These are phyloP conservation scores for Diaporthe vexans DNA, from an alignment of 2,329 filamentous ascomycete genomes.

Conservation along the genomic window DNA sequence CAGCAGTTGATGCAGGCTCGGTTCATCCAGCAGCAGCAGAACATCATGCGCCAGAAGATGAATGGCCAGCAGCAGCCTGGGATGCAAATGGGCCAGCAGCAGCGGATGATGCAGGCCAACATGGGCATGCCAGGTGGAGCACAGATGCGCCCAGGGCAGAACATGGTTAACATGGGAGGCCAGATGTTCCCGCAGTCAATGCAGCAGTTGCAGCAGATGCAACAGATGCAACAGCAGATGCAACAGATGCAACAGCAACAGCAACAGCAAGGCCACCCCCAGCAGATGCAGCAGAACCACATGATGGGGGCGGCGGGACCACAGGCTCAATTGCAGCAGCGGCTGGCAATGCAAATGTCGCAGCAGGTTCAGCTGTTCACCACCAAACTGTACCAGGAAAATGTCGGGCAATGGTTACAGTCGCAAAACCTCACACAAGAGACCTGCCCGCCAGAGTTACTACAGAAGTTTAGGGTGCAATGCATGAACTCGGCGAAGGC, in stretches of 20 bases:
- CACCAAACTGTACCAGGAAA: constrained; percentile 54
- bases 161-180: constrained; percentile 47
- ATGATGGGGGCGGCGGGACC: constrained; percentile 40
- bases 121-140: constrained; percentile 43
- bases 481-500: constrained; percentile 57
- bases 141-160: constrained; percentile 44
- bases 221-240: constrained; percentile 42
- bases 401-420: constrained; percentile 52
- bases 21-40: constrained; percentile 54
- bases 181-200: constrained; percentile 43
- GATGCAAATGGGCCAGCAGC: constrained; percentile 42
- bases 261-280: constrained; percentile 45
- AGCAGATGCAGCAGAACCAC: constrained; percentile 51
- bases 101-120: constrained; percentile 54
- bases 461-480: constrained; percentile 60
- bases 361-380: constrained; percentile 40
- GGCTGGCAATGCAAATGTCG: background rate
- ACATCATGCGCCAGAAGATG: constrained; percentile 51
- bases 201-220: constrained; percentile 45
- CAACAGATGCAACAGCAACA: constrained; percentile 46
- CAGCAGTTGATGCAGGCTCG: constrained; percentile 52
- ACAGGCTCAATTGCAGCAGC: constrained; percentile 39
- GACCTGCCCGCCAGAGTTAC: constrained; percentile 61
- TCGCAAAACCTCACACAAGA: constrained; percentile 57
- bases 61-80: constrained; percentile 47